Percentiles rank a stretch among this genome's conserved stretches.
Evolutionary conservation across 2,329 filamentous ascomycete species (phyloP).

Genomic region (Aureobasidium zeae): DNA sequence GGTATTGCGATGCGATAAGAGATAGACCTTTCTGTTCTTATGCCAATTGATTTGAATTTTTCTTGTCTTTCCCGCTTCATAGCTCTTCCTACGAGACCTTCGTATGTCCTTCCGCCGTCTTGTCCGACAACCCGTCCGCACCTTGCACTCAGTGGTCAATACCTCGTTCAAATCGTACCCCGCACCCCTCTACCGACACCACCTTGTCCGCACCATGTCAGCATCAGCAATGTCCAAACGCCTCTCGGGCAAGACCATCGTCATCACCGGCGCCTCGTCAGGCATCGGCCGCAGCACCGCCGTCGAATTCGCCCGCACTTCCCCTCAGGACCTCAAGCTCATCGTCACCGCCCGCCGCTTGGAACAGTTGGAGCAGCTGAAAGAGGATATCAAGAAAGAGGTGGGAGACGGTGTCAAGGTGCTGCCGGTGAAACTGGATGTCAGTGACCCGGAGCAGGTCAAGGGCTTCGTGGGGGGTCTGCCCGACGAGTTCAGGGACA

Average conservation of each 20-base stretch:
- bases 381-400: conserved; percentile 64
- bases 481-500: conserved; percentile 72
- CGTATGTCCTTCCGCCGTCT: conserved; percentile 11
- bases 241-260: conserved; percentile 83
- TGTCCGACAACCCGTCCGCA: conserved; percentile 2
- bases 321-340: conserved; percentile 68
- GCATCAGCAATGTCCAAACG: conserved; percentile 65
- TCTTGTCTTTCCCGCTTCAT: neutral
- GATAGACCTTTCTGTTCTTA: neutral
- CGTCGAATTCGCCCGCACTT: conserved; percentile 85
- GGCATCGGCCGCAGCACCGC: conserved; percentile 79
- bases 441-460: conserved; percentile 70
- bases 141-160: neutral
- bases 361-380: conserved; percentile 67
- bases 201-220: conserved; percentile 46
- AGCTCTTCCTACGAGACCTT: no score
- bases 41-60: no score
- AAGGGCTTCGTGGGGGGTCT: conserved; percentile 60
- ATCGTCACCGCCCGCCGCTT: conserved; percentile 81
- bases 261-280: conserved; percentile 86
- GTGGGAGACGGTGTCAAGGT: conserved; percentile 74
- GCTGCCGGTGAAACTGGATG: conserved; percentile 73
- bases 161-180: neutral
- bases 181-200: conserved; percentile 11
- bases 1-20: conserved; percentile 12